These are phyloP conservation scores for Saxophila tyrrhenica DNA, from an alignment of 495 filamentous ascomycete species.

Conservation along the genomic window DNA sequence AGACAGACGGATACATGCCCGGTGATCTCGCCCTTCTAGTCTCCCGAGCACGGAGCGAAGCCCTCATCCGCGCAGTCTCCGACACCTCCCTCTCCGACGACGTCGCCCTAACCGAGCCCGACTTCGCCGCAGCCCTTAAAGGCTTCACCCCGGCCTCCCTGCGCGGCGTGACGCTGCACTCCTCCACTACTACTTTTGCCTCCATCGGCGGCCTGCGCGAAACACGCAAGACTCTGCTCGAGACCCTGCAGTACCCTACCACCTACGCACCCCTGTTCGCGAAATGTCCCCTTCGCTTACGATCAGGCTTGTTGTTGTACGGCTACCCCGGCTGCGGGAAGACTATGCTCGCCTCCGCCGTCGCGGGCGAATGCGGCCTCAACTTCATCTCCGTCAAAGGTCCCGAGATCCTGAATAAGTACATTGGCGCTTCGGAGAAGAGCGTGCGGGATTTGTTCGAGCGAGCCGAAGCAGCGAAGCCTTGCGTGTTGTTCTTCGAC, in stretches of 20 bases:
- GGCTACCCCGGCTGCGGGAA: slow-evolving; percentile 95
- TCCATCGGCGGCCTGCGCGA: slow-evolving; percentile 81
- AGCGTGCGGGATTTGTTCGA: slow-evolving; percentile 90
- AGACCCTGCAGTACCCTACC: slow-evolving; percentile 93
- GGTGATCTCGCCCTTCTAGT: slow-evolving; percentile 81
- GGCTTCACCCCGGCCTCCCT: slow-evolving; percentile 92
- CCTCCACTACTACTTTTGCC: slow-evolving; percentile 74
- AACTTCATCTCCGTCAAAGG: slow-evolving; percentile 98
- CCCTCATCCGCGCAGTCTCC: slow-evolving; percentile 64
- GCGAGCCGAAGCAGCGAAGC: slow-evolving; percentile 74
- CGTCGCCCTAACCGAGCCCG: slow-evolving; percentile 48
- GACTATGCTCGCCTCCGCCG: slow-evolving; percentile 82
- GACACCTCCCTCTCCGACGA: slow-evolving; percentile 21
- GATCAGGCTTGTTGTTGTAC: slow-evolving; percentile 84
- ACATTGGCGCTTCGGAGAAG: slow-evolving; percentile 94
- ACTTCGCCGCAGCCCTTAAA: slow-evolving; percentile 73
- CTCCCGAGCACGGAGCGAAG: slow-evolving; percentile 79
- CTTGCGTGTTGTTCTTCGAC: slow-evolving; percentile 93
- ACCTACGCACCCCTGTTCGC: slow-evolving; percentile 97
- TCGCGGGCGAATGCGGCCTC: slow-evolving; percentile 89
- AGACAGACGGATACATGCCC: slow-evolving; percentile 96
- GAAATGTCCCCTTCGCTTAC: slow-evolving; percentile 81
- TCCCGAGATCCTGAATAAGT: slow-evolving; percentile 96
- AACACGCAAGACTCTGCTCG: slow-evolving; percentile 76
- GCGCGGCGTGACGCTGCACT: slow-evolving; percentile 84